Evolutionary conservation across 1,284 basidiomycete genomes (phyloP), one percentile per base, ranked within the genome.

Genomic region (Crocinoboletus sp.): DNA sequence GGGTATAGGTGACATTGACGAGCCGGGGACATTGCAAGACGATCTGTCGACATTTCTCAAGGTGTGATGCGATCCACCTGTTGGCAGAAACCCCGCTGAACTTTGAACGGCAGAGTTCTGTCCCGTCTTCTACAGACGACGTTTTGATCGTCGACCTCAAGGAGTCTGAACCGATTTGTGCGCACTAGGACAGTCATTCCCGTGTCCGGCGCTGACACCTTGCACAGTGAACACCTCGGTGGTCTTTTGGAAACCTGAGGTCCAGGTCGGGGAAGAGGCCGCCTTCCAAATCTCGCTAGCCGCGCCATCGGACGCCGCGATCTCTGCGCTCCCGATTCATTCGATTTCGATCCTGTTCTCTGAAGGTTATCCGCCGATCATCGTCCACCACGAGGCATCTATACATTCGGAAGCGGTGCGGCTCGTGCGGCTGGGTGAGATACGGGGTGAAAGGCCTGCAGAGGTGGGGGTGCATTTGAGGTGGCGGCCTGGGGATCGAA

Each of bases 231-330:
- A 81, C 30, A 74, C 79, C 0, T 72, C 69, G 16, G 66, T 80
- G 1, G 72, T 82, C 0, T 94, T 94, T 63, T 92, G 87, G 82
- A 62, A 71, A 8, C 52, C 74, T 0, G 73, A 81, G 48, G 75
- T 80, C 17, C 70, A 74, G 32, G 74, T 91, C 4, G 75, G 73
- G n/a, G 74, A 82, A 41, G 56, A 67, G 6, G 76, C 76, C 0
- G 75, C 84, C 0, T 94, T 89, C 64, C 91, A 94, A 58, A 54
- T 94, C 4, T 69, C 71, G 10, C 59, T 91, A 15, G 66, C 72
- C 6, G 73, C 81, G 0, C 75, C 80, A 0, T 50, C 59, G 0
- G 51, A 65, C 15, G 63, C 74, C 4, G 59, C 69, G 0, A 68
- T 85, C 12, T 70, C 74, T 5, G 67, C 68, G 0, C 64, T 90